Evolutionary conservation across 139 green algal genomes (phyloP), one percentile per base, ranked within the genome.

Genomic region (Trebouxia sp.): DNA sequence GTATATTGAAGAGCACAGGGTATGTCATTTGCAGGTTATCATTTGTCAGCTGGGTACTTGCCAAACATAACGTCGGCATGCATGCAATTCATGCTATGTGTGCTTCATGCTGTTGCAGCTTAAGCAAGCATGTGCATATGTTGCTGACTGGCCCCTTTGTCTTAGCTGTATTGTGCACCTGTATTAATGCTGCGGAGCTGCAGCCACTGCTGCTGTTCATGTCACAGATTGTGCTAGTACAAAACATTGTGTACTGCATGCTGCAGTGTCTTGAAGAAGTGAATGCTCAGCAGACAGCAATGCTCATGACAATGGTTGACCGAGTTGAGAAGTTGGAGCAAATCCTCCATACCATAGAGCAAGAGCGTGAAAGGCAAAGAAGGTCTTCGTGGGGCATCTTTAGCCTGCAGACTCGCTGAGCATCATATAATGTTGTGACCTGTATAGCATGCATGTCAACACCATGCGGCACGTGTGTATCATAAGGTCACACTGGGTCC

Each of bases 211-310:
- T n/a, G n/a, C n/a, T n/a, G n/a, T n/a, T n/a, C n/a, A n/a, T n/a
- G n/a, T n/a, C n/a, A n/a, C n/a, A n/a, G n/a, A n/a, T n/a, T n/a
- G n/a, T n/a, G n/a, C n/a, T n/a, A n/a, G n/a, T n/a, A n/a, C n/a
- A n/a, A n/a, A n/a, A n/a, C n/a, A n/a, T 37, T 69, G 56, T 69
- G 56, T 37, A 35, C 15, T n/a, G n/a, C n/a, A n/a, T n/a, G n/a
- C 39, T 77, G 69, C 69, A 77, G 69, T 9, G 37, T 38, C 69
- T 77, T 58, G 69, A 77, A 39, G 69, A 77, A 26, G 69, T 56
- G 69, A 77, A 77, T 15, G n/a, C 26, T 20, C 69, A 58, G 20
- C 69, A 77, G 39, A 26, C 41, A 11, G 20, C 41, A 55, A 77
- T 77, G 69, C 20, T 77, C 1, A 55, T 58, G 26, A 17, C 6